phyloP scores from a whole-genome alignment of 139 green algal species.

The Chlorella vulgaris region DNA sequence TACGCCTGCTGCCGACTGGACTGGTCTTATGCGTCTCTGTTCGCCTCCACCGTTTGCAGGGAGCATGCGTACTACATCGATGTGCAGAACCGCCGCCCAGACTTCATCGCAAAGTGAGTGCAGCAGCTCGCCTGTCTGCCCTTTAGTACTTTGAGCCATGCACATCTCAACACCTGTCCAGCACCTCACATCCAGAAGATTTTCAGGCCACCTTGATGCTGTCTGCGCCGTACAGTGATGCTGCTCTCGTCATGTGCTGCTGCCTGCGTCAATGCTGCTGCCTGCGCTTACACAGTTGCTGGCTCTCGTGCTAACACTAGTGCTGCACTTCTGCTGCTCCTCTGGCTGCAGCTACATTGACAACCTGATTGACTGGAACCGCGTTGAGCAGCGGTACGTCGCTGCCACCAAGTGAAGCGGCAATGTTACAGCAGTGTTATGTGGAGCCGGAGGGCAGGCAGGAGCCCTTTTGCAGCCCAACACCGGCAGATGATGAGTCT shows the following conservation, averaged over 20 bases:
- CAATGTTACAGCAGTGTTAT: too few relatives aligned
- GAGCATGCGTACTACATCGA: constrained; percentile 35
- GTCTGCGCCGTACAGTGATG: too few relatives aligned
- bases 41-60: neutral
- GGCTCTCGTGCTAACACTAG: too few relatives aligned
- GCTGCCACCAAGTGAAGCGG: constrained; percentile 23
- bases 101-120: constrained; percentile 75
- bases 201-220: too few relatives aligned
- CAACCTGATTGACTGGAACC: constrained; percentile 88
- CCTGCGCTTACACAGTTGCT: neutral
- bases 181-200: too few relatives aligned
- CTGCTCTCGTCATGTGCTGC: too few relatives aligned
- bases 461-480: too few relatives aligned
- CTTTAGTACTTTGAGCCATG: neutral
- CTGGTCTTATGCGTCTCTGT: too few relatives aligned
- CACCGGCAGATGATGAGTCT: constrained; percentile 34
- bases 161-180: too few relatives aligned
- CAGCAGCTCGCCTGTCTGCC: neutral
- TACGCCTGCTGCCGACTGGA: too few relatives aligned
- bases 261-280: too few relatives aligned
- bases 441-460: too few relatives aligned
- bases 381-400: constrained; percentile 51
- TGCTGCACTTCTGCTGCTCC: neutral
- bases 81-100: constrained; percentile 69
- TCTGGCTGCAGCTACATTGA: constrained; percentile 66